Evolutionary conservation across 306 rosid species (phyloP), one percentile per base, ranked within the genome.

Genomic region (Malus sylvestris): DNA sequence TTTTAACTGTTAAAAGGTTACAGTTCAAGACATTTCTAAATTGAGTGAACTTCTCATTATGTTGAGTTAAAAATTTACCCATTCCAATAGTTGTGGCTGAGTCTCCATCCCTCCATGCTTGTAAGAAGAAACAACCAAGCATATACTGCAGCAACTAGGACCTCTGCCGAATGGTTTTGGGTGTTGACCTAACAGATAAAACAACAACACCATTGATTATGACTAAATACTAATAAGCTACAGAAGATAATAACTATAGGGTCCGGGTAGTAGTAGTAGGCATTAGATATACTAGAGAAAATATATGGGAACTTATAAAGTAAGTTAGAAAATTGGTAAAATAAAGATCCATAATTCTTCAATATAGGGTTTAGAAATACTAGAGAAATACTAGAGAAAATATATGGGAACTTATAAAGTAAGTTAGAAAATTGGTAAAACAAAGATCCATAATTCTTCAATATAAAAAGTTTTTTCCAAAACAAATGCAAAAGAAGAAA

Each of bases 121-220:
- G 89, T 35, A 45, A 80, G 78, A 60, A 85, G 82, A 63, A 85
- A 83, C 22, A 69, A 49, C 89, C 89, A 85, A 74, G 86, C 64
- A 27, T 77, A 71, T 49, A 78, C 51, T 53, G 85, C 83, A 6
- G 81, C 82, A 69, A 80, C 70, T 22, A 82, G 68, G 13, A 73
- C 42, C 2, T 59, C 66, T 25, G 78, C 70, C 1, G 70, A 63
- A 62, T 45, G 76, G 55, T 82, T 81, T 29, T 57, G 73, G 33
- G 62, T 57, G 33, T 10, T n/a, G 16, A 45, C 67, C 86, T 85
- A 63, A 74, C 2, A 25, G 53, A 23, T 64, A 49, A 55, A 45
- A 70, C 40, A 71, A 40, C 10, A 11, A 61, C 13, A 62, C 65
- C n/a, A 33, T 33, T 59, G 25, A 16, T 33, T 7, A 35, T 4